Percentiles rank a stretch among this genome's conserved stretches.
Conservation (phyloP, 768 basidiomycete species). For the Suillus luteus region DNA sequence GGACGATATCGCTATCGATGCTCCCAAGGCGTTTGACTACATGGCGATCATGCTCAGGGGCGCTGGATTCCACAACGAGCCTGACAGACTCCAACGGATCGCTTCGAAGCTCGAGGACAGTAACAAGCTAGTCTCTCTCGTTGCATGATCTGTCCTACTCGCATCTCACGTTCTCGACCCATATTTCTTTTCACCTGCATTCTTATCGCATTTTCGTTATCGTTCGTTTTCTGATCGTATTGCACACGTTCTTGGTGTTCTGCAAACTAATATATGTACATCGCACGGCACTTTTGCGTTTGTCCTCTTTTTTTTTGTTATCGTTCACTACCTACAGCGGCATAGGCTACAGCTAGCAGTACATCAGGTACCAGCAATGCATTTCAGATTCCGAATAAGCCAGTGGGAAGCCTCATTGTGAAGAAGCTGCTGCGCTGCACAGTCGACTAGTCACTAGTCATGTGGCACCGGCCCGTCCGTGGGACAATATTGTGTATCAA, state of each 20-base stretch:
- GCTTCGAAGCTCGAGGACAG: slow-evolving; percentile 62
- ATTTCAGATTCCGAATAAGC: slow-evolving; percentile 31
- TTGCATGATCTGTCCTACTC: slow-evolving; percentile 22
- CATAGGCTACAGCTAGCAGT: slow-evolving; percentile 15
- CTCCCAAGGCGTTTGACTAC: slow-evolving; percentile 4
- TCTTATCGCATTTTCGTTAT: slow-evolving; percentile 11
- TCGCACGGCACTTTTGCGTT: slow-evolving; percentile 22
- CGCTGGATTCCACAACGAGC: slow-evolving; percentile 57
- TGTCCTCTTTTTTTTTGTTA: slow-evolving; percentile 16
- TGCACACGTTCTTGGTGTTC: slow-evolving; percentile 31
- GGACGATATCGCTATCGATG: slow-evolving; percentile 75
- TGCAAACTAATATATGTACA: slow-evolving; percentile 32
- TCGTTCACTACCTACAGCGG: slow-evolving; percentile 23
- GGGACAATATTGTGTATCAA: neutral
- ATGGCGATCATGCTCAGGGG: slow-evolving; percentile 70
- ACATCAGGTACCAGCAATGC: slow-evolving; percentile 8
- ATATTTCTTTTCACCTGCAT: slow-evolving; percentile 5
- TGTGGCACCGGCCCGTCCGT: neutral
- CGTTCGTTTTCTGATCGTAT: slow-evolving; percentile 7
- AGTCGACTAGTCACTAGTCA: too few relatives aligned
- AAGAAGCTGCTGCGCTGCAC: too few relatives aligned
- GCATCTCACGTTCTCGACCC: slow-evolving; percentile 12
- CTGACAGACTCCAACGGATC: slow-evolving; percentile 56
- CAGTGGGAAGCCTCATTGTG: neutral
- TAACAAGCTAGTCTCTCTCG: slow-evolving; percentile 58